Evolutionary conservation across 805 yeast species (phyloP).

Genomic region (Tetrapisispora iriomotensis): DNA sequence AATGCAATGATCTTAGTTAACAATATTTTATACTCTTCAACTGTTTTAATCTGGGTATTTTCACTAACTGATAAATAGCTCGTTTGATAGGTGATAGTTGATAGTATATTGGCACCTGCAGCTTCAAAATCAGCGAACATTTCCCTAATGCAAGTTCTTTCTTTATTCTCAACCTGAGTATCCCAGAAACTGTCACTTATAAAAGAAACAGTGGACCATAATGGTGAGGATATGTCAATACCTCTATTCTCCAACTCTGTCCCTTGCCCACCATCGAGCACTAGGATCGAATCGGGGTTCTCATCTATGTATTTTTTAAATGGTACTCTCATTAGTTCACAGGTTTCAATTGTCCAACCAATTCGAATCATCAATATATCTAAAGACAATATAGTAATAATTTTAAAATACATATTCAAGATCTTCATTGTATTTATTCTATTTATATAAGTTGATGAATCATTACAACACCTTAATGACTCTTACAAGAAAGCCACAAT

Average conservation of each 20-base stretch:
- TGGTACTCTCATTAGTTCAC: neutral
- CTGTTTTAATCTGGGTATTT: slow-evolving; percentile 15
- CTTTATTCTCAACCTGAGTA: slow-evolving; percentile 10
- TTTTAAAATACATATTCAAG: no score
- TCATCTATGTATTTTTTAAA: slow-evolving; percentile 5
- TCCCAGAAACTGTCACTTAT: slow-evolving; percentile 22
- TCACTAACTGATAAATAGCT: slow-evolving; percentile 34
- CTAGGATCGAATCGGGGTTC: slow-evolving; percentile 13
- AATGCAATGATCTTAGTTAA: slow-evolving; percentile 16
- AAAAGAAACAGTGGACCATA: slow-evolving; percentile 57
- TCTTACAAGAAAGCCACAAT: no score
- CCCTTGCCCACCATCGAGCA: slow-evolving; percentile 56
- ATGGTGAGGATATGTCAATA: slow-evolving; percentile 34
- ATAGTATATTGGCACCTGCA: slow-evolving; percentile 46
- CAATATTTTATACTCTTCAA: slow-evolving; percentile 15
- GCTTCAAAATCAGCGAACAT: slow-evolving; percentile 43
- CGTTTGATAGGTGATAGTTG: slow-evolving; percentile 55
- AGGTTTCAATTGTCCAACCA: neutral
- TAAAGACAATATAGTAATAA: no score
- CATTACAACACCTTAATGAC: no score
- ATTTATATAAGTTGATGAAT: no score
- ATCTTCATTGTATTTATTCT: no score
- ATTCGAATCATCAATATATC: no score
- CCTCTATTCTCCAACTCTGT: slow-evolving; percentile 48
- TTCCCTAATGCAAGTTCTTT: slow-evolving; percentile 35